These are phyloP conservation scores for Cerioporus squamosus DNA, from an alignment of 1,284 basidiomycete species.

Conservation along the genomic window DNA sequence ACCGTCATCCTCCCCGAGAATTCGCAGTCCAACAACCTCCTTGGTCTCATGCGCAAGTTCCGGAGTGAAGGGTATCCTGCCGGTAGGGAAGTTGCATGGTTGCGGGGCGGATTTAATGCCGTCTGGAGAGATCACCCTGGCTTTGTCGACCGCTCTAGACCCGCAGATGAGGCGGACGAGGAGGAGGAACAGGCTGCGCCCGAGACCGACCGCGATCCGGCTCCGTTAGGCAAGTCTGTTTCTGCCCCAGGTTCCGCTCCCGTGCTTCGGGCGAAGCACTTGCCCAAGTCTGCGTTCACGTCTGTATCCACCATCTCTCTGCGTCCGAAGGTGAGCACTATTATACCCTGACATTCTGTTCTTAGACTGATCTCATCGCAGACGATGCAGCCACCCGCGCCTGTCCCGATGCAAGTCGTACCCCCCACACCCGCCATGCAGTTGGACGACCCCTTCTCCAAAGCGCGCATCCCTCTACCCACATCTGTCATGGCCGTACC, in stretches of 20 bases:
- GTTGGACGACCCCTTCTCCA: slow-evolving; percentile 9
- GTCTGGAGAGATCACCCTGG: slow-evolving; percentile 60
- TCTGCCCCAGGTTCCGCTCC: slow-evolving; percentile 22
- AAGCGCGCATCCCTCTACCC: not conserved
- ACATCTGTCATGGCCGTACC: slow-evolving; percentile 9
- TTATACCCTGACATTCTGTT: not conserved
- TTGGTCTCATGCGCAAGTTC: slow-evolving; percentile 87
- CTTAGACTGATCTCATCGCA: too few relatives aligned
- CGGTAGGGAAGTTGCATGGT: slow-evolving; percentile 63
- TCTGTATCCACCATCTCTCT: slow-evolving; percentile 51
- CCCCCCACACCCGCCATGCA: slow-evolving; percentile 12
- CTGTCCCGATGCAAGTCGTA: slow-evolving; percentile 12
- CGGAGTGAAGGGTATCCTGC: slow-evolving; percentile 68
- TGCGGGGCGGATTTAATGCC: slow-evolving; percentile 81
- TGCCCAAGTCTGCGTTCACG: slow-evolving; percentile 70
- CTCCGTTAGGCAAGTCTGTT: slow-evolving; percentile 17
- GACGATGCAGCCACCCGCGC: slow-evolving; percentile 8
- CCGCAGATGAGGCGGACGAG: slow-evolving; percentile 53
- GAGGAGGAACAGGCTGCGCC: slow-evolving; percentile 43
- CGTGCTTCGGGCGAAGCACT: slow-evolving; percentile 59
- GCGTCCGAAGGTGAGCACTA: slow-evolving; percentile 14
- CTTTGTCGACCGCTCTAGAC: slow-evolving; percentile 54
- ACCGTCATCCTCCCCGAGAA: slow-evolving; percentile 48
- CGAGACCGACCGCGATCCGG: slow-evolving; percentile 8
- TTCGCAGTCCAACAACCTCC: slow-evolving; percentile 67